Percentiles rank a stretch among this genome's conserved stretches.
phyloP scores from a whole-genome alignment of 2,329 filamentous ascomycete genomes.

The Phaeosphaeriaceae sp. region DNA sequence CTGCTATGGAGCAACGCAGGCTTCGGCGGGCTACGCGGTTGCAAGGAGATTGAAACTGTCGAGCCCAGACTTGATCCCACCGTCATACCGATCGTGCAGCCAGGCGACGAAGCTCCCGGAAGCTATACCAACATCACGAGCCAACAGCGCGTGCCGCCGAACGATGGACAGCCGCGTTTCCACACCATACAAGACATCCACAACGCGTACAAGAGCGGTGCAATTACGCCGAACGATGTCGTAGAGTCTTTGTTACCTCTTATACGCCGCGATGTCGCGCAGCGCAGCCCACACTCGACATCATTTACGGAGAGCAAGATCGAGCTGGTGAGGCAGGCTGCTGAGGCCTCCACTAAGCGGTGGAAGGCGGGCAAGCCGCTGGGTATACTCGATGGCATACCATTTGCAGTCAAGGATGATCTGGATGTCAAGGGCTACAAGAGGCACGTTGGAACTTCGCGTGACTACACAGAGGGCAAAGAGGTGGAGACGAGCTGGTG shows the following conservation, averaged over 20 bases:
- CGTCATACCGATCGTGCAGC: slow-evolving; percentile 56
- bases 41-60: slow-evolving; percentile 62
- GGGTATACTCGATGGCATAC: slow-evolving; percentile 79
- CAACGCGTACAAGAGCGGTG: slow-evolving; percentile 72
- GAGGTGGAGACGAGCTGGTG: slow-evolving; percentile 71
- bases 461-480: slow-evolving; percentile 61
- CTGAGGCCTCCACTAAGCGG: slow-evolving; percentile 74
- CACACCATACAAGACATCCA: slow-evolving; percentile 77
- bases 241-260: slow-evolving; percentile 74
- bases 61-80: slow-evolving; percentile 64
- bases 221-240: slow-evolving; percentile 75
- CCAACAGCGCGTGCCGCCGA: slow-evolving; percentile 24
- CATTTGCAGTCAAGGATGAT: slow-evolving; percentile 85
- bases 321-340: slow-evolving; percentile 70
- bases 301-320: slow-evolving; percentile 75
- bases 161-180: slow-evolving; percentile 37
- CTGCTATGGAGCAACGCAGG: slow-evolving; percentile 76
- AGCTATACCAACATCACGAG: slow-evolving; percentile 27
- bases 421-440: slow-evolving; percentile 74
- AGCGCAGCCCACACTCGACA: slow-evolving; percentile 68
- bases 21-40: slow-evolving; percentile 64
- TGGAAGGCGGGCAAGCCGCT: slow-evolving; percentile 72
- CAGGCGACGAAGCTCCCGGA: slow-evolving; percentile 20
- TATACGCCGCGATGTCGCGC: slow-evolving; percentile 65
- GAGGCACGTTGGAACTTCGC: slow-evolving; percentile 68